These are phyloP conservation scores for Scheffersomyces illinoinensis DNA, from an alignment of 1,139 yeast genomes.

Conservation along the genomic window DNA sequence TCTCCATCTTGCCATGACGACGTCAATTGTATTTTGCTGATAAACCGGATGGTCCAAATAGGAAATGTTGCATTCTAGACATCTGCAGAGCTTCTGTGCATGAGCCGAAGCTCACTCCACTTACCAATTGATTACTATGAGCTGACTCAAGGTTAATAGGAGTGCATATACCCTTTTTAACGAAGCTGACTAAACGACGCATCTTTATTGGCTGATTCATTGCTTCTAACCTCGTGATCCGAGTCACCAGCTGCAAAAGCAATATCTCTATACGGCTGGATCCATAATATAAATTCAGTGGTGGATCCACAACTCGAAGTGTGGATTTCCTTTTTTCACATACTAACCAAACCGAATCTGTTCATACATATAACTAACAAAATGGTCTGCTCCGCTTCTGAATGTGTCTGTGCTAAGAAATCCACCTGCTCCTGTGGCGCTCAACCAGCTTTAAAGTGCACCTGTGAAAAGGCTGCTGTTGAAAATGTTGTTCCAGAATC, in stretches of 20 bases:
- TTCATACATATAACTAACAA: slow-evolving; percentile 3
- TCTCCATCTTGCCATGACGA: neutral
- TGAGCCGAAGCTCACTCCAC: neutral
- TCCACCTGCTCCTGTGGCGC: slow-evolving; percentile 55
- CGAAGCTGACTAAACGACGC: slow-evolving; percentile 1
- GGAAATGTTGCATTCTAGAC: neutral
- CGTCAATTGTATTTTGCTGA: neutral
- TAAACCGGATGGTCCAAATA: neutral
- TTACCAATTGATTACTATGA: neutral
- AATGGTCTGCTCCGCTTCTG: slow-evolving; percentile 47
- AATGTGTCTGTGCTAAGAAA: slow-evolving; percentile 49
- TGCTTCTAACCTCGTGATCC: neutral
- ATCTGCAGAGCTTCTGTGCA: neutral
- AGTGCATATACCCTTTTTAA: neutral
- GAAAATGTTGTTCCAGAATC: slow-evolving; percentile 43
- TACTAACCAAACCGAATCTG: neutral
- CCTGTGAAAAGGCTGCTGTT: slow-evolving; percentile 41
- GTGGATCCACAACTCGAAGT: neutral
- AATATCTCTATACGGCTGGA: neutral
- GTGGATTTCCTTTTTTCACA: neutral
- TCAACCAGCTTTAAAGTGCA: slow-evolving; percentile 47
- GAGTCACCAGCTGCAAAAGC: neutral
- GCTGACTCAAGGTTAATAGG: neutral
- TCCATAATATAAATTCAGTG: neutral
- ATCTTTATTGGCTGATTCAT: neutral